A percentile compares a stretch with the other conserved stretches of the same genome.
Evolutionary conservation across 371 early-diverging fungal genomes (phyloP).

Genomic region (Syncephalastrum sp.): DNA sequence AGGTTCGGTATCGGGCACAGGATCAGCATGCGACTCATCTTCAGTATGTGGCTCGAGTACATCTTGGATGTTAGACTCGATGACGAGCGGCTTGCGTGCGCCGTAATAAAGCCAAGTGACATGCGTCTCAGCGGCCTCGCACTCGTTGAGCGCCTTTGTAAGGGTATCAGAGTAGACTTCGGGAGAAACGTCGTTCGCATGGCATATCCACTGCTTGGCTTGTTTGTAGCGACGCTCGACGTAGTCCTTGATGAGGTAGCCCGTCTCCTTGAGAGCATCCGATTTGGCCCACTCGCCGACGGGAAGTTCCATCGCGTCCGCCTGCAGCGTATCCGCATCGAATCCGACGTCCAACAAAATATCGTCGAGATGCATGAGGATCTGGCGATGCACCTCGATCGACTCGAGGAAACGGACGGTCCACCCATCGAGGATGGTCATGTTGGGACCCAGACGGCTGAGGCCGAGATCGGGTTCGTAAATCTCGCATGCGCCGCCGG

Average conservation of each 20-base stretch:
- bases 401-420: too few relatives aligned
- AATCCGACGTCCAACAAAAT: conserved; percentile 4
- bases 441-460: conserved; percentile 3
- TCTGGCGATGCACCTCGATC: not conserved
- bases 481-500: conserved; percentile 28
- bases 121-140: not conserved
- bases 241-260: conserved; percentile 22
- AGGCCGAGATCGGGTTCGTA: conserved; percentile 15
- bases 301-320: conserved; percentile 3
- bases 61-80: too few relatives aligned
- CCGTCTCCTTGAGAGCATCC: conserved; percentile 16
- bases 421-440: conserved; percentile 1
- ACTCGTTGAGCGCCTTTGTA: conserved; percentile 11
- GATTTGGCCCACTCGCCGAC: conserved; percentile 9
- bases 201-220: conserved; percentile 16
- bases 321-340: not conserved
- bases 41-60: too few relatives aligned
- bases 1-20: too few relatives aligned
- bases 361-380: conserved; percentile 1
- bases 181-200: conserved; percentile 7
- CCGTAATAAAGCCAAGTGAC: too few relatives aligned
- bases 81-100: too few relatives aligned
- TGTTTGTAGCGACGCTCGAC: conserved; percentile 15
- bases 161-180: not conserved
- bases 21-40: too few relatives aligned